Percentiles rank a stretch among this genome's conserved stretches.
These are phyloP conservation scores for Kazachstania martiniae DNA, from an alignment of 805 yeast genomes.

Conservation along the genomic window DNA sequence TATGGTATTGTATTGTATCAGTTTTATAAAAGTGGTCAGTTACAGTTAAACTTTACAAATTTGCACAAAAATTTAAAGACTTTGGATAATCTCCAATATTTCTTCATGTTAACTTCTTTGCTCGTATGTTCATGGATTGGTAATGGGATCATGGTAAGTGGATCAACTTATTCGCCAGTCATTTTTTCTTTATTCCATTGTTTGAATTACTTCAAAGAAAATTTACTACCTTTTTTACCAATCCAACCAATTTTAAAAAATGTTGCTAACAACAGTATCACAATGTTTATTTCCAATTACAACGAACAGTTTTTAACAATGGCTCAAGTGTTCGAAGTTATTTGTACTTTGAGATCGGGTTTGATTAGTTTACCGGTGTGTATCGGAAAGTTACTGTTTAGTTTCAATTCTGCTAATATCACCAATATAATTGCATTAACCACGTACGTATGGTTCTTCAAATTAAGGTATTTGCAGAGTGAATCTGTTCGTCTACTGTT, in stretches of 20 bases:
- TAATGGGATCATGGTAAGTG: conserved; percentile 30
- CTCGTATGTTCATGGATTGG: conserved; percentile 35
- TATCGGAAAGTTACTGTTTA: conserved; percentile 26
- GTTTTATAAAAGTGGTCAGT: conserved; percentile 36
- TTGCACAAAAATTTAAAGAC: conserved; percentile 16
- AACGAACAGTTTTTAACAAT: conserved; percentile 34
- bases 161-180: conserved; percentile 48
- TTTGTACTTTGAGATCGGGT: conserved; percentile 31
- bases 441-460: conserved; percentile 43
- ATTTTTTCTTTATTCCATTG: conserved; percentile 58
- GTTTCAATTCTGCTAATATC: conserved; percentile 19
- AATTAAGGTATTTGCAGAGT: conserved; percentile 48
- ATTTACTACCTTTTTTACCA: conserved; percentile 43
- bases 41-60: conserved; percentile 28
- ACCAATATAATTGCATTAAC: conserved; percentile 32
- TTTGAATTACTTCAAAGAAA: conserved; percentile 44
- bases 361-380: conserved; percentile 33
- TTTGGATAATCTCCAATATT: conserved; percentile 56
- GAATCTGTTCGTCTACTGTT: conserved; percentile 42
- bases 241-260: conserved; percentile 14
- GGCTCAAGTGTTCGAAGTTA: conserved; percentile 40
- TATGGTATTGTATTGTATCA: conserved; percentile 55
- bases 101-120: conserved; percentile 33
- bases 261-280: conserved; percentile 24
- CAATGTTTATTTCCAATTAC: conserved; percentile 28